Conservation (phyloP, 2,329 filamentous ascomycete species). For the Alternaria incomplexa region DNA sequence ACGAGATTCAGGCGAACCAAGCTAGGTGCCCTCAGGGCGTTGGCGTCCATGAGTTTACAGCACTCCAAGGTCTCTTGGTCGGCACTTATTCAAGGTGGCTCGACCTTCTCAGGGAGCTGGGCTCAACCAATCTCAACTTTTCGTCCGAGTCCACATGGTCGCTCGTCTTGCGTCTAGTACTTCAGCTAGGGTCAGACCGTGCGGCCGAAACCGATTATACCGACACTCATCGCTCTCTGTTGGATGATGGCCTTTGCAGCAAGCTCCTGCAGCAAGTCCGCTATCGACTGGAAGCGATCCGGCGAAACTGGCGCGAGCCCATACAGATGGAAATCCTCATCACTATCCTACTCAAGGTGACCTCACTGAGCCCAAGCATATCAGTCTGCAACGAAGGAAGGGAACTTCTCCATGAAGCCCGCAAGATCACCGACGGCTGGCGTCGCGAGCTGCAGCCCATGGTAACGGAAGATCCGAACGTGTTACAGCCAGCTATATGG, state of each 20-base stretch:
- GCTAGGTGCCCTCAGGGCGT: conserved; percentile 55
- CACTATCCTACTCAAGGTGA: conserved; percentile 55
- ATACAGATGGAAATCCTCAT: conserved; percentile 65
- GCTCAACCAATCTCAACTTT: conserved; percentile 64
- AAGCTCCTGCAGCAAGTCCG: conserved; percentile 58
- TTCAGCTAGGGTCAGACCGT: conserved; percentile 62
- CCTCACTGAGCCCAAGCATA: conserved; percentile 32
- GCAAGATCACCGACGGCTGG: conserved; percentile 59
- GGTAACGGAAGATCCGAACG: conserved; percentile 48
- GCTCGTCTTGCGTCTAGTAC: conserved; percentile 59
- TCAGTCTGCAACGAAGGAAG: conserved; percentile 8
- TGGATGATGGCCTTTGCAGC: conserved; percentile 58
- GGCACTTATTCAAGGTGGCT: conserved; percentile 58
- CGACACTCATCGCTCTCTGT: conserved; percentile 57
- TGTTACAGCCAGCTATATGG: conserved; percentile 57
- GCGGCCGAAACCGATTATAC: conserved; percentile 36
- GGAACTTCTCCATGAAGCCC: conserved; percentile 50
- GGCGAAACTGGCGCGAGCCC: conserved; percentile 64
- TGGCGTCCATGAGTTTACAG: conserved; percentile 60
- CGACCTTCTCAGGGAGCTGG: conserved; percentile 58
- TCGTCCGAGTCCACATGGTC: conserved; percentile 58
- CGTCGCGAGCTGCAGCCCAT: conserved; percentile 53
- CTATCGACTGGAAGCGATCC: conserved; percentile 55
- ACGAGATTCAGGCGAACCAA: conserved; percentile 60
- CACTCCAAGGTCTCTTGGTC: conserved; percentile 57